Conservation (phyloP, 176 grass and related monocot genomes). For the Oryza meyeriana region DNA sequence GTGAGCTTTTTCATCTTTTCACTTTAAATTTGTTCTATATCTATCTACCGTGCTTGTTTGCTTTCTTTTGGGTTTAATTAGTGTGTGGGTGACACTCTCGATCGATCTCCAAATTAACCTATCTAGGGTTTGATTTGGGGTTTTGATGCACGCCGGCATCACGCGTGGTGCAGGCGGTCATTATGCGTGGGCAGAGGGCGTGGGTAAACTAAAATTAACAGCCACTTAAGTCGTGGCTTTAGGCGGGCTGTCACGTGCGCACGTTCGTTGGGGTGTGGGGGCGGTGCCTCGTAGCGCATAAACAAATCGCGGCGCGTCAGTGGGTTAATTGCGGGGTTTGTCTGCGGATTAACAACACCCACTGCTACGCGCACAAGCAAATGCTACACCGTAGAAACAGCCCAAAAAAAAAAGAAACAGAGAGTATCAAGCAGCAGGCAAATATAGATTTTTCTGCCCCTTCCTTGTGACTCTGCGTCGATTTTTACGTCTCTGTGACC, state of each 20-base stretch:
- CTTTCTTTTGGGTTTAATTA: conserved; percentile 30
- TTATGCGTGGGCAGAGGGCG: conserved; percentile 2
- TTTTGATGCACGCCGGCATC: background rate
- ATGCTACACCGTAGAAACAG: background rate
- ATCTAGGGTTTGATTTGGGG: background rate
- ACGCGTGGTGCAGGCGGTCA: conserved; percentile 27
- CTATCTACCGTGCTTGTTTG: background rate
- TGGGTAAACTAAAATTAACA: background rate
- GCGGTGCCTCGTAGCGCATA: conserved; percentile 64
- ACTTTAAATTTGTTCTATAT: conserved; percentile 36
- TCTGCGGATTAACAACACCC: conserved; percentile 6
- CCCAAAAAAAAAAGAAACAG: too few relatives aligned
- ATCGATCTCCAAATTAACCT: background rate
- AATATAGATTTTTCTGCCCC: background rate
- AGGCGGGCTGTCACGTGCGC: conserved; percentile 43
- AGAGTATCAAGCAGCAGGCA: background rate
- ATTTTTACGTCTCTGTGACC: background rate
- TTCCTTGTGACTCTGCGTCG: background rate
- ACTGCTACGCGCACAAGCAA: conserved; percentile 11
- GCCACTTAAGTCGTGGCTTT: conserved; percentile 27
- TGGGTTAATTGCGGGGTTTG: conserved; percentile 36
- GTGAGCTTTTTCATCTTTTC: conserved; percentile 57
- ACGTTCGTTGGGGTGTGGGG: conserved; percentile 39
- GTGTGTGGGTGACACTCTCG: background rate
- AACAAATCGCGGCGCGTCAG: conserved; percentile 45